Evolutionary conservation across 306 rosid species (phyloP).

Genomic region (Begonia loranthoides): DNA sequence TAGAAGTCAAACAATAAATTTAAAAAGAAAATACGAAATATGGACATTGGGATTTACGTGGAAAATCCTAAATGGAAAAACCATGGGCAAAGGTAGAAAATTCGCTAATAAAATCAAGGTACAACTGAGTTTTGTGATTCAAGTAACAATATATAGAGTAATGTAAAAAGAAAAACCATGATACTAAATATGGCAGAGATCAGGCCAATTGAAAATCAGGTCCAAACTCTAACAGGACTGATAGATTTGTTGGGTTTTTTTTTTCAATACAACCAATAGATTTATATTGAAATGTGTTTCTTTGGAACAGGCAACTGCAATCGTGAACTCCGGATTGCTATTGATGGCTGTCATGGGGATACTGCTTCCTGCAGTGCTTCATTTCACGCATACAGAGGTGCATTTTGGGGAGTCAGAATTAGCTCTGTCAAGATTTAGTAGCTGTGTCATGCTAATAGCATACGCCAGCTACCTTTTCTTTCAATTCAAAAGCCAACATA

Average conservation of each 20-base stretch:
- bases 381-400: constrained; percentile 70
- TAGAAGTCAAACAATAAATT: neutral
- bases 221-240: too few species aligned
- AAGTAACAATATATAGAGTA: too few species aligned
- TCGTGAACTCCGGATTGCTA: constrained; percentile 75
- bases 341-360: constrained; percentile 96
- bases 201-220: too few species aligned
- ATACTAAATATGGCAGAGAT: too few species aligned
- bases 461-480: constrained; percentile 81
- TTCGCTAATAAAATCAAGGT: too few species aligned
- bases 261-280: neutral
- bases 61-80: too few species aligned
- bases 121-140: too few species aligned
- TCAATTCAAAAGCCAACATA: constrained; percentile 59
- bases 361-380: constrained; percentile 84
- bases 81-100: too few species aligned
- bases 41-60: neutral
- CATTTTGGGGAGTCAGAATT: constrained; percentile 71
- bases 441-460: constrained; percentile 74
- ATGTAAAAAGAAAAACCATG: too few species aligned
- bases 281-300: constrained; percentile 14
- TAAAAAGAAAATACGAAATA: too few species aligned
- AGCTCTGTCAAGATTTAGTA: constrained; percentile 82
- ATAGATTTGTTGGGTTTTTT: too few species aligned
- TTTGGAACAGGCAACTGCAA: constrained; percentile 63